Conservation (phyloP, 345 rosid species). For the Eucalyptus albens region DNA sequence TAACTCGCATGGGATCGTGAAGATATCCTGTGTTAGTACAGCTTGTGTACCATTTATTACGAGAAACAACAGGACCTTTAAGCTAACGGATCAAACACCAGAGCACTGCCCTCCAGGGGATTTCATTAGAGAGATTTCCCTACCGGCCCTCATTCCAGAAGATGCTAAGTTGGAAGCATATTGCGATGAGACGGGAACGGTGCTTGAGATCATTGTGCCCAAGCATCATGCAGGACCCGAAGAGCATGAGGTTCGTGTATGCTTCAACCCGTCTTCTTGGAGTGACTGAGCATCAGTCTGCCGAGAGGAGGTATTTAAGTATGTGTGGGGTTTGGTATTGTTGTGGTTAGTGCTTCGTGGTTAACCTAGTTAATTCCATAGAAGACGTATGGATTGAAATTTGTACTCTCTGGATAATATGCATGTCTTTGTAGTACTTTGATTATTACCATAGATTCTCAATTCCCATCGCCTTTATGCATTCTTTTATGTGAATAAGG, state of each 20-base stretch:
- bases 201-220: conserved; percentile 72
- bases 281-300: conserved; percentile 20
- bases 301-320: background rate
- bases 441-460: background rate
- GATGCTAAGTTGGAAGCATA: conserved; percentile 83
- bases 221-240: conserved; percentile 72
- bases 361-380: background rate
- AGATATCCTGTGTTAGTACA: conserved; percentile 72
- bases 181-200: conserved; percentile 55
- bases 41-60: conserved; percentile 65
- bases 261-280: conserved; percentile 57
- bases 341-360: conserved; percentile 19
- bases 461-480: background rate
- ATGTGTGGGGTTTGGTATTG: conserved; percentile 1
- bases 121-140: conserved; percentile 62
- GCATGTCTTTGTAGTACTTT: background rate
- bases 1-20: conserved; percentile 59
- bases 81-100: conserved; percentile 81
- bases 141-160: conserved; percentile 75
- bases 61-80: conserved; percentile 74
- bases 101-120: conserved; percentile 97
- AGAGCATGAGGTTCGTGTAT: conserved; percentile 89
- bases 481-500: background rate
- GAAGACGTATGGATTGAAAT: background rate
- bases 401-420: background rate